These are phyloP conservation scores for Phytophthora aleatoria DNA, from an alignment of 352 stramenopile species.

Conservation along the genomic window DNA sequence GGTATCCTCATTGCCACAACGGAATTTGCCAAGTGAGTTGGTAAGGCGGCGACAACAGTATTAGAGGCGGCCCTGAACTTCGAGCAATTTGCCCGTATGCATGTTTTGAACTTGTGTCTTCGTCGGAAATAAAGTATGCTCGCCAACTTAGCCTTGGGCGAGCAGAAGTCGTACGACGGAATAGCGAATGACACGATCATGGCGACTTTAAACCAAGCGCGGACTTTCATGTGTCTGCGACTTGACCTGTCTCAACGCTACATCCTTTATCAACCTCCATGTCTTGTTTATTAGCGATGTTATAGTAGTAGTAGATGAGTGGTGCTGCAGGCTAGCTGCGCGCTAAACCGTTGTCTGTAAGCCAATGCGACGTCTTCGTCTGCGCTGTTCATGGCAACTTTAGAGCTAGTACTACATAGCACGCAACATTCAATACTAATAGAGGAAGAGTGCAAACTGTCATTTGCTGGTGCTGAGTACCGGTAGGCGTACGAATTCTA, in stretches of 20 bases:
- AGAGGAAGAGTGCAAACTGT: too few relatives aligned
- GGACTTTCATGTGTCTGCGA: constrained; percentile 60
- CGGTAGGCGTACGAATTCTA: too few relatives aligned
- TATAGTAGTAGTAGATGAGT: too few relatives aligned
- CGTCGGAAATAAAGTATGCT: constrained; percentile 65
- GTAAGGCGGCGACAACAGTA: too few relatives aligned
- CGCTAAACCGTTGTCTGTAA: too few relatives aligned
- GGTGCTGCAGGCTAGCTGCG: too few relatives aligned
- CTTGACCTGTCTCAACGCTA: constrained; percentile 91
- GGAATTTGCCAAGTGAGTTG: constrained; percentile 26
- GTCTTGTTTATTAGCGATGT: not conserved
- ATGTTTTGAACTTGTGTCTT: not conserved
- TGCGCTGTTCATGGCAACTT: too few relatives aligned
- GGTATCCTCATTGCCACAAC: constrained; percentile 13
- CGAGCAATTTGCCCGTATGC: not conserved
- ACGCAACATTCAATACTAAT: too few relatives aligned
- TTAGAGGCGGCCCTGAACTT: not conserved
- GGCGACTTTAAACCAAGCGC: constrained; percentile 88
- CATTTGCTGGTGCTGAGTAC: too few relatives aligned
- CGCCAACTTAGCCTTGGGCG: constrained; percentile 79
- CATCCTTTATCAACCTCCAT: constrained; percentile 33
- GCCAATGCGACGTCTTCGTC: too few relatives aligned
- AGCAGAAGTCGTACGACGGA: constrained; percentile 81
- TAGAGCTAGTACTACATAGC: too few relatives aligned
- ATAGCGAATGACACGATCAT: constrained; percentile 74